These are phyloP conservation scores for Xylaria telfairii DNA, from an alignment of 495 filamentous ascomycete genomes.

Conservation along the genomic window DNA sequence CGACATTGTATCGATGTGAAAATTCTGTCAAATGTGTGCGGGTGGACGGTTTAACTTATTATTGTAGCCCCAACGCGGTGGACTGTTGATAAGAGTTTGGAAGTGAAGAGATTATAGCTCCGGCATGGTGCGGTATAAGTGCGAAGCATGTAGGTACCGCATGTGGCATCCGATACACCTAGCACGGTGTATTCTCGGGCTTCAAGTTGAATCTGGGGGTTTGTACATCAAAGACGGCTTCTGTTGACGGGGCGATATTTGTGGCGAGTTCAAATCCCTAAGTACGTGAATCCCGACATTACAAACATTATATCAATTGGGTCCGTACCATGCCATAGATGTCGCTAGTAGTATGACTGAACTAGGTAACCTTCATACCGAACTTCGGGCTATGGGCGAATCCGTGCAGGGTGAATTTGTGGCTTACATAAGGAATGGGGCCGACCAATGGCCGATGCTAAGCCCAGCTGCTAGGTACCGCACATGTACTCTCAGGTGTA, in stretches of 20 bases:
- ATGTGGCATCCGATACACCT: background rate
- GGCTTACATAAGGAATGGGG: slow-evolving; percentile 33
- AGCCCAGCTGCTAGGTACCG: background rate
- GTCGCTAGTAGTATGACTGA: too few relatives aligned
- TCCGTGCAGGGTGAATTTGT: slow-evolving; percentile 30
- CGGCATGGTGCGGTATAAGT: slow-evolving; percentile 1
- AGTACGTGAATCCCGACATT: slow-evolving; percentile 6
- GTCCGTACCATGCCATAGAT: too few relatives aligned
- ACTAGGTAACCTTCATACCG: too few relatives aligned
- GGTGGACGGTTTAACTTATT: background rate
- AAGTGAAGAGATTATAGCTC: background rate
- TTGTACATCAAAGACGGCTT: slow-evolving; percentile 10
- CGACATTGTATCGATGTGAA: slow-evolving; percentile 25
- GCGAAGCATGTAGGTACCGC: background rate
- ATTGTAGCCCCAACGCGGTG: background rate
- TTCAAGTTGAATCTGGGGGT: background rate
- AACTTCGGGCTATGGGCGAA: background rate
- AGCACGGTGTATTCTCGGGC: slow-evolving; percentile 5
- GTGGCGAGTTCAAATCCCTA: slow-evolving; percentile 15
- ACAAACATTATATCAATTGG: slow-evolving; percentile 7
- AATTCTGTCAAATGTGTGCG: background rate
- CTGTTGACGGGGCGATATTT: background rate
- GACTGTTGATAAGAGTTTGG: background rate
- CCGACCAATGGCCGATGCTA: slow-evolving; percentile 18
- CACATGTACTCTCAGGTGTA: too few relatives aligned